Evolutionary conservation across 176 grass and related monocot genomes (phyloP).

Genomic region (Triticum turgidum): DNA sequence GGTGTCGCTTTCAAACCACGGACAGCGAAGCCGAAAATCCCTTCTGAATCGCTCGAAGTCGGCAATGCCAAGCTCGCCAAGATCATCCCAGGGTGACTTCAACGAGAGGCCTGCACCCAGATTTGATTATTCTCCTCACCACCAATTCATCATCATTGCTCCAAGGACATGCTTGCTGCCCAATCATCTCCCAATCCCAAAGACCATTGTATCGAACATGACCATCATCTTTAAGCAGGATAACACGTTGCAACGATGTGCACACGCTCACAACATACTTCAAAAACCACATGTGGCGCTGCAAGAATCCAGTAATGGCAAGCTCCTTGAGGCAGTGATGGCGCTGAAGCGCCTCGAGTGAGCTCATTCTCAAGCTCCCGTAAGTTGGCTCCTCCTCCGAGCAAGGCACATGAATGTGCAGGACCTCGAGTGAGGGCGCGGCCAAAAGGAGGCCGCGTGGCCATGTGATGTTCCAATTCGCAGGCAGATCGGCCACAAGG

Average conservation of each 20-base stretch:
- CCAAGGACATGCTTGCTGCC: not conserved
- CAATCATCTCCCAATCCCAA: not conserved
- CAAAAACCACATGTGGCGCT: not conserved
- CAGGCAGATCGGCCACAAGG: not conserved
- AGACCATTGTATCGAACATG: not conserved
- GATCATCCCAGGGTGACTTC: not conserved
- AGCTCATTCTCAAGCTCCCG: not conserved
- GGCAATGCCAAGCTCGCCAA: not conserved
- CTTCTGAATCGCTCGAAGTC: not conserved
- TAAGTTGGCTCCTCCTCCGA: not conserved
- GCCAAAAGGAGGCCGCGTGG: not conserved
- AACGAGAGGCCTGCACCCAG: not conserved
- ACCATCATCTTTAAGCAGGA: not conserved
- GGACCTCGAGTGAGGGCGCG: not conserved
- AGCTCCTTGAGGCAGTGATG: not conserved
- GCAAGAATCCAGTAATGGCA: not conserved
- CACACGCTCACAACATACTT: not conserved
- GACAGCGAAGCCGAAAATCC: too few species aligned
- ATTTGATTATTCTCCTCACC: not conserved
- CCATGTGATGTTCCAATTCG: not conserved
- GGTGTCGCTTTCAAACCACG: too few species aligned
- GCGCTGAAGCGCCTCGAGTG: not conserved
- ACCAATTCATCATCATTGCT: not conserved
- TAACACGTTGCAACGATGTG: not conserved
- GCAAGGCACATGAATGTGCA: not conserved